phyloP scores from a whole-genome alignment of 2,329 filamentous ascomycete genomes.

The Exophiala spinifera region DNA sequence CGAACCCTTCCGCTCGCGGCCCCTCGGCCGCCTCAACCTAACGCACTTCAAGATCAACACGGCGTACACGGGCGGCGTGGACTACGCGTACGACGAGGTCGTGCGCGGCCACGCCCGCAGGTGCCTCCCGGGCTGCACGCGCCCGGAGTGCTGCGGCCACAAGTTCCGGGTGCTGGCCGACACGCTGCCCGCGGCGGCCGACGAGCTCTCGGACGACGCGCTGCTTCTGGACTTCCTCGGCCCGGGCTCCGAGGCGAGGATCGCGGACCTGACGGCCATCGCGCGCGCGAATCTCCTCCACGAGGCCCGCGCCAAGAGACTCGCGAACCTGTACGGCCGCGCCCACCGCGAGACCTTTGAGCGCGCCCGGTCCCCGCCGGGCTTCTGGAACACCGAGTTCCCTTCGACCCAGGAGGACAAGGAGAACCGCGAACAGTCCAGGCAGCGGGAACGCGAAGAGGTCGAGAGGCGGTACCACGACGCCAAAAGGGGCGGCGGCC shows the following conservation, averaged over 20 bases:
- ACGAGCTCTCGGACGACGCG: slow-evolving; percentile 36
- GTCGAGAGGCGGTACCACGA: slow-evolving; percentile 75
- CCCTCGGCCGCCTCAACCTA: slow-evolving; percentile 56
- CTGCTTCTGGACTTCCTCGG: slow-evolving; percentile 32
- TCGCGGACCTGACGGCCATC: slow-evolving; percentile 52
- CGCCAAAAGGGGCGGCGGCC: slow-evolving; percentile 59
- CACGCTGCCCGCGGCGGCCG: slow-evolving; percentile 30
- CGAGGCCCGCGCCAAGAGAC: slow-evolving; percentile 69
- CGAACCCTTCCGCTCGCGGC: slow-evolving; percentile 56
- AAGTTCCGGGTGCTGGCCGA: slow-evolving; percentile 65
- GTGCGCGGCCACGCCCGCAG: slow-evolving; percentile 68
- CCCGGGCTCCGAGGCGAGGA: slow-evolving; percentile 38
- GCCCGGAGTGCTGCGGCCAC: slow-evolving; percentile 72
- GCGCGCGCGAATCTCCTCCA: slow-evolving; percentile 62
- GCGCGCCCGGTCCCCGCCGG: slow-evolving; percentile 70
- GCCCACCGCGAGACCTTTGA: slow-evolving; percentile 69
- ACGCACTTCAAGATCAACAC: slow-evolving; percentile 84
- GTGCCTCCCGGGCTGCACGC: slow-evolving; percentile 70
- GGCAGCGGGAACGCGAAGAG: slow-evolving; percentile 59
- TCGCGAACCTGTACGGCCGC: slow-evolving; percentile 73
- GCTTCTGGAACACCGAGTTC: slow-evolving; percentile 89
- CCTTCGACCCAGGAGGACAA: slow-evolving; percentile 79
- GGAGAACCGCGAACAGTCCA: slow-evolving; percentile 62
- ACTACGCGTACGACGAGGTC: slow-evolving; percentile 71
- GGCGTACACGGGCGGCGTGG: slow-evolving; percentile 63